A percentile compares a stretch with the other conserved stretches of the same genome.
phyloP scores from a whole-genome alignment of 208 protist genomes.

The Leishmania aethiopica region DNA sequence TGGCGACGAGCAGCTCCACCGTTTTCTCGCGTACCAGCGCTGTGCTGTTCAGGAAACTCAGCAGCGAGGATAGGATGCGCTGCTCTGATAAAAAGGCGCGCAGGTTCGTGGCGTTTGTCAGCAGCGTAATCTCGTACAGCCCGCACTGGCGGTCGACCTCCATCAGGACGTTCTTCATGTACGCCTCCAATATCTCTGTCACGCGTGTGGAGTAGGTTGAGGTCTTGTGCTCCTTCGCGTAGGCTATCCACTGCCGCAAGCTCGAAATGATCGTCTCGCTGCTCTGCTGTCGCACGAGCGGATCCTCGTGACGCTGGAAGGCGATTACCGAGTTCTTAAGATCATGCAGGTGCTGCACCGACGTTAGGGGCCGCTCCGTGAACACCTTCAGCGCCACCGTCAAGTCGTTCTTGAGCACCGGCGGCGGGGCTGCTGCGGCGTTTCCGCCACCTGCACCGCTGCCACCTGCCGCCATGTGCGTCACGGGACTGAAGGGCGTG shows the following conservation, averaged over 20 bases:
- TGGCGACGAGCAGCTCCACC: slow-evolving; percentile 79
- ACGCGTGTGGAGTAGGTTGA: slow-evolving; percentile 85
- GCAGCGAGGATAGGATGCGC: slow-evolving; percentile 75
- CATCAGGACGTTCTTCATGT: slow-evolving; percentile 79
- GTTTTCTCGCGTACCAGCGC: slow-evolving; percentile 76
- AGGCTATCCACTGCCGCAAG: slow-evolving; percentile 71
- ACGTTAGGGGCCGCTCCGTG: slow-evolving; percentile 66
- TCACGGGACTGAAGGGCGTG: slow-evolving; percentile 23
- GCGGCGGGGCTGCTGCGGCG: not conserved
- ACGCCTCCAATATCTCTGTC: slow-evolving; percentile 85
- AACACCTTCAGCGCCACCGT: slow-evolving; percentile 80
- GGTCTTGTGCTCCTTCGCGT: slow-evolving; percentile 80
- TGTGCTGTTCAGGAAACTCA: slow-evolving; percentile 82
- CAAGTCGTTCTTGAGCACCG: slow-evolving; percentile 48
- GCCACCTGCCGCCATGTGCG: not conserved
- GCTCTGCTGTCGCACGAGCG: slow-evolving; percentile 74
- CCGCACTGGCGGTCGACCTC: slow-evolving; percentile 82
- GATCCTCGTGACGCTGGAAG: slow-evolving; percentile 75
- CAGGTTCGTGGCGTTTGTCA: slow-evolving; percentile 67
- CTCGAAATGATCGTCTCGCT: slow-evolving; percentile 71
- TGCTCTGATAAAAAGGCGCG: slow-evolving; percentile 71
- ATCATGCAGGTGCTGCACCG: slow-evolving; percentile 81
- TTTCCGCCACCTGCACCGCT: not conserved
- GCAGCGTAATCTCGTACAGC: slow-evolving; percentile 66
- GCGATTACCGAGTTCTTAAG: slow-evolving; percentile 68